These are phyloP conservation scores for Suillus spraguei DNA, from an alignment of 768 basidiomycete genomes.

Conservation along the genomic window DNA sequence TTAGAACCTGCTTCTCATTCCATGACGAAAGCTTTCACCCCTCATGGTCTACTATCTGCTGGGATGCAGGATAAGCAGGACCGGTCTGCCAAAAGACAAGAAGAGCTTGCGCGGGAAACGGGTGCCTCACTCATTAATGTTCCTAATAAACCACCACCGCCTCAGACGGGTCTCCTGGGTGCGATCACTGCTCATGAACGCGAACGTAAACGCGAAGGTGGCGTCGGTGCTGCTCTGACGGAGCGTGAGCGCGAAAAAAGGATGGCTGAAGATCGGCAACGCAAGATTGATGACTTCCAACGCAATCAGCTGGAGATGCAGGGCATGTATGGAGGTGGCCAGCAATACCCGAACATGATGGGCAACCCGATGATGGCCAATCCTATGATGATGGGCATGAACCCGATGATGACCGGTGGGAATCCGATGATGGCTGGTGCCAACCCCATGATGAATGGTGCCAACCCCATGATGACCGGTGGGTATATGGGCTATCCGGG, in stretches of 20 bases:
- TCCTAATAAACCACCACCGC: constrained; percentile 92
- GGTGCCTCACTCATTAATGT: constrained; percentile 95
- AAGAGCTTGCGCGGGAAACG: constrained; percentile 89
- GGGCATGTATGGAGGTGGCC: constrained; percentile 69
- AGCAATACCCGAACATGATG: constrained; percentile 38
- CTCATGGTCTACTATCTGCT: constrained; percentile 92
- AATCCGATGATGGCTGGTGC: constrained; percentile 50
- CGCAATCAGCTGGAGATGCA: constrained; percentile 89
- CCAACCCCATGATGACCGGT: constrained; percentile 57
- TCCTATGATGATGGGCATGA: constrained; percentile 65
- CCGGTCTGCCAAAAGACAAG: constrained; percentile 92
- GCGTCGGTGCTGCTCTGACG: constrained; percentile 91
- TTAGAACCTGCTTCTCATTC: constrained; percentile 68
- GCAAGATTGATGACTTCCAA: constrained; percentile 90
- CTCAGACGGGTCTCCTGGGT: constrained; percentile 93
- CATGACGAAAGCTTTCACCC: constrained; percentile 93
- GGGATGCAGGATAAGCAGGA: constrained; percentile 96
- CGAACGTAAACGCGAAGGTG: constrained; percentile 92
- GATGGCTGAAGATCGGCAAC: constrained; percentile 88
- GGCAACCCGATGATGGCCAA: constrained; percentile 77
- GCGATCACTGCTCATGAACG: constrained; percentile 95
- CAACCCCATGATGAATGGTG: constrained; percentile 48
- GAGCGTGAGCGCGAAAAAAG: constrained; percentile 95
- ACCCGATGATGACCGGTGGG: constrained; percentile 59
- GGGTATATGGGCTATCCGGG: constrained; percentile 44